phyloP scores from a whole-genome alignment of 345 rosid genomes.

The Acer campestre region DNA sequence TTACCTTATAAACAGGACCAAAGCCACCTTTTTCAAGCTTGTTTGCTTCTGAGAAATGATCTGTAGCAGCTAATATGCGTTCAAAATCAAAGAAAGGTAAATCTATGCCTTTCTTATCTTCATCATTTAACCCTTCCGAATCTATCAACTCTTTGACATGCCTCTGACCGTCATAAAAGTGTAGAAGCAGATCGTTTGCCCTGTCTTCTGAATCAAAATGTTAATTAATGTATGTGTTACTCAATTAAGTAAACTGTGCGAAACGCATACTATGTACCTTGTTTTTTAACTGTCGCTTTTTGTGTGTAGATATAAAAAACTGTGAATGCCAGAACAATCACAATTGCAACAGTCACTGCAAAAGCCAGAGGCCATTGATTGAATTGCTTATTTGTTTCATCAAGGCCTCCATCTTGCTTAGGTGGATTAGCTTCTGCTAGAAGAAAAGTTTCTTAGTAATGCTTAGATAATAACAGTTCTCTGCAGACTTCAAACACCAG shows the following conservation, averaged over 20 bases:
- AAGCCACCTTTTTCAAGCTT: conserved; percentile 64
- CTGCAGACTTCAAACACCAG: background rate
- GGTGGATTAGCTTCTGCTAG: background rate
- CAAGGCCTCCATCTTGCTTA: background rate
- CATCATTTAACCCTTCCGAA: conserved; percentile 28
- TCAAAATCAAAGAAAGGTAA: conserved; percentile 44
- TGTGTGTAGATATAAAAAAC: conserved; percentile 8
- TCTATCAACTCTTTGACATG: conserved; percentile 35
- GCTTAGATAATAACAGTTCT: background rate
- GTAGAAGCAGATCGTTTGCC: conserved; percentile 21
- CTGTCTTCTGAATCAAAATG: conserved; percentile 23
- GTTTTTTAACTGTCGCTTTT: conserved; percentile 11
- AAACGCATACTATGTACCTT: conserved; percentile 20
- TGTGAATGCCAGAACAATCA: conserved; percentile 7
- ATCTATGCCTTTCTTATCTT: conserved; percentile 44
- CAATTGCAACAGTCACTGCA: conserved; percentile 12
- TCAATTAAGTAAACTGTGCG: background rate
- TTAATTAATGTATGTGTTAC: too few species aligned
- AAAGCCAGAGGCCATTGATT: conserved; percentile 12
- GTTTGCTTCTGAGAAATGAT: conserved; percentile 45
- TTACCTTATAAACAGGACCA: conserved; percentile 66
- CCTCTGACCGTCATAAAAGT: conserved; percentile 32
- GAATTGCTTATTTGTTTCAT: background rate
- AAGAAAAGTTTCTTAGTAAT: background rate
- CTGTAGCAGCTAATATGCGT: conserved; percentile 47